Evolutionary conservation across 2,329 filamentous ascomycete genomes (phyloP).

Genomic region (Beauveria medogensis): DNA sequence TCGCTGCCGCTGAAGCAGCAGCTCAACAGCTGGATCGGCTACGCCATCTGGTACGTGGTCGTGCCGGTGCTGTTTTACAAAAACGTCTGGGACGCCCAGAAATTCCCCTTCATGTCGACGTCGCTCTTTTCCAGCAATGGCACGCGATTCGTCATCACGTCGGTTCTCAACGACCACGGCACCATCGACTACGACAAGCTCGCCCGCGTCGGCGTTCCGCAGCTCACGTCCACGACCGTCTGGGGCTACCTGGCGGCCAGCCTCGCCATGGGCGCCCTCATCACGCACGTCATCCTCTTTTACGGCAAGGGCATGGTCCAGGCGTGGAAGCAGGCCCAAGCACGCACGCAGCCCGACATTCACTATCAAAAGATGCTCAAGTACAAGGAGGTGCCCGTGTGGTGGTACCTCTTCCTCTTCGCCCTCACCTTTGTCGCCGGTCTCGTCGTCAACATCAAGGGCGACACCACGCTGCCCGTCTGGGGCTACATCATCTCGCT

Average conservation of each 20-base stretch:
- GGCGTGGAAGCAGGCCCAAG: constrained; percentile 16
- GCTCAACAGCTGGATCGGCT: constrained; percentile 30
- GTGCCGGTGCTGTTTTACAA: constrained; percentile 32
- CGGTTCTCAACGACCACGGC: constrained; percentile 17
- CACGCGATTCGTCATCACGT: constrained; percentile 15
- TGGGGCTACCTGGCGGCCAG: constrained; percentile 26
- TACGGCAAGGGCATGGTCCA: constrained; percentile 15
- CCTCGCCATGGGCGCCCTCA: constrained; percentile 16
- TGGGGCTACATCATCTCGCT: constrained; percentile 30
- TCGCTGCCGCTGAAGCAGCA: constrained; percentile 30
- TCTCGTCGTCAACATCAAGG: constrained; percentile 26
- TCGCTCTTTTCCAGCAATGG: constrained; percentile 22
- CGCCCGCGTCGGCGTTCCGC: constrained; percentile 18
- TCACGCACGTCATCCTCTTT: constrained; percentile 16
- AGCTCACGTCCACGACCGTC: constrained; percentile 20
- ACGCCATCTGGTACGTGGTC: constrained; percentile 25
- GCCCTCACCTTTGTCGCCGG: constrained; percentile 25
- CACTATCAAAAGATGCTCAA: constrained; percentile 33
- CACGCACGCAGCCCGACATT: constrained; percentile 23
- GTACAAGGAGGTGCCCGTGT: constrained; percentile 30
- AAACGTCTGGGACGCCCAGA: constrained; percentile 29
- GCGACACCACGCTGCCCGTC: constrained; percentile 26
- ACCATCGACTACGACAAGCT: constrained; percentile 22
- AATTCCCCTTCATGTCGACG: constrained; percentile 25
- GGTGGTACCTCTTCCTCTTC: constrained; percentile 28